phyloP scores from a whole-genome alignment of 169 alveolate species.

The Plasmodium vivax region DNA sequence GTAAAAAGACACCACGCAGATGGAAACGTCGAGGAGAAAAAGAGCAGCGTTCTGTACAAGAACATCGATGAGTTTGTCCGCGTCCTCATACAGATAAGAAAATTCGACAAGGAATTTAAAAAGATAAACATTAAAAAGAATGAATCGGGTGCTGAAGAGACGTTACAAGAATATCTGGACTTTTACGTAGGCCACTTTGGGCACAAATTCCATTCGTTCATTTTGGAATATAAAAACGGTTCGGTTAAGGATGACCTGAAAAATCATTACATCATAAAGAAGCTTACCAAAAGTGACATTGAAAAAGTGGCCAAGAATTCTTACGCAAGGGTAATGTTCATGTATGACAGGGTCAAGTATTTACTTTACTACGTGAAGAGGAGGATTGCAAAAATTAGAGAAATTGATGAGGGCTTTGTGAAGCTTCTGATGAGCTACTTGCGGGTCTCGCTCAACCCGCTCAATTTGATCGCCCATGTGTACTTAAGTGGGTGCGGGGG shows the following conservation, averaged over 20 bases:
- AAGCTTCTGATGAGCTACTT: slow-evolving; percentile 23
- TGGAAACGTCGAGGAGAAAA: slow-evolving; percentile 23
- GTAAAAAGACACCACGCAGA: slow-evolving; percentile 56
- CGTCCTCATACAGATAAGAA: slow-evolving; percentile 56
- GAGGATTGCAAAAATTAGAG: not conserved
- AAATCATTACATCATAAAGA: slow-evolving; percentile 35
- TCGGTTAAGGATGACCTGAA: not conserved
- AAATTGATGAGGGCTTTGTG: slow-evolving; percentile 1
- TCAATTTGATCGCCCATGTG: slow-evolving; percentile 42
- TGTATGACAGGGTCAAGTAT: slow-evolving; percentile 38
- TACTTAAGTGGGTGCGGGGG: slow-evolving; percentile 11
- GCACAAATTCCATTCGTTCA: slow-evolving; percentile 64
- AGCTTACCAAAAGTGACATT: slow-evolving; percentile 33
- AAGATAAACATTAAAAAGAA: not conserved
- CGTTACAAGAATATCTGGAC: slow-evolving; percentile 30
- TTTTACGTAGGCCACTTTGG: slow-evolving; percentile 50
- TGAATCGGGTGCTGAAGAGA: slow-evolving; percentile 8
- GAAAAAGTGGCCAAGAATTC: slow-evolving; percentile 25
- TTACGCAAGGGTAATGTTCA: slow-evolving; percentile 42
- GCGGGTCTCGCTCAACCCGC: slow-evolving; percentile 24
- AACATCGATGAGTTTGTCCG: slow-evolving; percentile 28
- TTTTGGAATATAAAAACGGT: slow-evolving; percentile 45
- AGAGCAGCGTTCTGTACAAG: slow-evolving; percentile 55
- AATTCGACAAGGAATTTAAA: slow-evolving; percentile 48
- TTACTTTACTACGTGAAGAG: slow-evolving; percentile 46